Evolutionary conservation across 768 basidiomycete genomes (phyloP), one percentile per base, ranked within the genome.

Genomic region (Omphalotus guepiniiformis): DNA sequence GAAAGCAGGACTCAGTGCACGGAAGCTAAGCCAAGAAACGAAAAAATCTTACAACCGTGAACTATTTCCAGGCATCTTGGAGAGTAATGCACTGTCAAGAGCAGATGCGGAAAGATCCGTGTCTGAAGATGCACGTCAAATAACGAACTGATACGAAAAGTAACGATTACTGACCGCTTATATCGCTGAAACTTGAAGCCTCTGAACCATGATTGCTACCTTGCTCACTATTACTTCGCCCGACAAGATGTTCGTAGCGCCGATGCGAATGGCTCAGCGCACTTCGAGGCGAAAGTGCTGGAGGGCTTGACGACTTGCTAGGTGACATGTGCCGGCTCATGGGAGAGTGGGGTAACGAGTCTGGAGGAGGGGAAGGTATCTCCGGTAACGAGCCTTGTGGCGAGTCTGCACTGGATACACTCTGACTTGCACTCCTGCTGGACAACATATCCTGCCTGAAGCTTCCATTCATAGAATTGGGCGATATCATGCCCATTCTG

Each of bases 111-210:
- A 89, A 30, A 92, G 62, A 60, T 86, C 88, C 9, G 80, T 76
- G 55, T 88, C 86, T 87, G 13, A 40, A 41, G 32, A 28, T 43
- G 16, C 47, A 22, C 8, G 23, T 16, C 8, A 26, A 21, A 7
- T 13, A 12, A 2, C 13, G 5, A 28, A 7, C 16, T 15, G 45
- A 18, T 6, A 26, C 11, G 19, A 4, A 19, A 26, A 37, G 32
- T 9, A 11, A 9, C 13, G 42, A 13, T 18, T 23, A 65, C 78
- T 58, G 56, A 89, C 90, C 89, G 56, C 90, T 93, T 36, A 92
- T 58, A 58, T 93, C 90, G 58, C 89, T 92, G 56, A 92, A 90
- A 62, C 90, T 78, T 5, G 88, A 90, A 0, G 88, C 79, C 35
- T 83, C 80, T 19, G 88, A 90, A 2, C 81, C 80, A 41, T 84